Evolutionary conservation across 2,329 filamentous ascomycete genomes (phyloP), one percentile per base, ranked within the genome.

Genomic region (Penicillium sp.): DNA sequence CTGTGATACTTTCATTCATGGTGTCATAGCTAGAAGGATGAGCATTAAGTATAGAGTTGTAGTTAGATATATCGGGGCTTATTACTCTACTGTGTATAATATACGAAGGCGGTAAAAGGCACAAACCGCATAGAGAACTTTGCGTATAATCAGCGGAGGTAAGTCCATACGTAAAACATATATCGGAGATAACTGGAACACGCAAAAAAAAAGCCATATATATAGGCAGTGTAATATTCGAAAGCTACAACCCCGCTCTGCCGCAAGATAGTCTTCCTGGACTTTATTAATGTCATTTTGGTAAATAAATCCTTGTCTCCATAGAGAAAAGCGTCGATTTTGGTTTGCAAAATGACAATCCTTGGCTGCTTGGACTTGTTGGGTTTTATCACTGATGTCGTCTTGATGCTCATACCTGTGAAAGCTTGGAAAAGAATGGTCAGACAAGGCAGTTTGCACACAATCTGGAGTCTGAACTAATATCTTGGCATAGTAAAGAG

Each of bases 401-500:
- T 62, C 61, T n/a, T 61, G 40, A 47, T 62, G 56, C 20, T 50
- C 26, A 42, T 62, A 61, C 57, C 57, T 61, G 13, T 11, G n/a
- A 29, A 38, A 5, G 10, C 42, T 37, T 11, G n/a, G 13, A 31
- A 22, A 32, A 11, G 1, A n/a, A 24, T 16, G n/a, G 32, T 34
- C 24, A 50, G 60, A 39, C 24, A 31, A 24, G 6, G 13, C 22
- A 31, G 26, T 49, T 24, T 2, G 59, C 24, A 1, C 29, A 43
- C 13, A 32, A 56, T 66, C 34, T 29, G 3, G 8, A 24, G 29
- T 38, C 4, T 9, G 2, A 16, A 66, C 66, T 52, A 38, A 72
- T 75, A 79, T 78, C 40, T 66, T 69, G 2, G 57, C 56, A 56
- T 78, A 78, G 55, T 78, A 78, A 0, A 75, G 74, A 8, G 73